Evolutionary conservation across 2,329 filamentous ascomycete genomes (phyloP), one percentile per base, ranked within the genome.

Genomic region (Fusarium tricinctum): DNA sequence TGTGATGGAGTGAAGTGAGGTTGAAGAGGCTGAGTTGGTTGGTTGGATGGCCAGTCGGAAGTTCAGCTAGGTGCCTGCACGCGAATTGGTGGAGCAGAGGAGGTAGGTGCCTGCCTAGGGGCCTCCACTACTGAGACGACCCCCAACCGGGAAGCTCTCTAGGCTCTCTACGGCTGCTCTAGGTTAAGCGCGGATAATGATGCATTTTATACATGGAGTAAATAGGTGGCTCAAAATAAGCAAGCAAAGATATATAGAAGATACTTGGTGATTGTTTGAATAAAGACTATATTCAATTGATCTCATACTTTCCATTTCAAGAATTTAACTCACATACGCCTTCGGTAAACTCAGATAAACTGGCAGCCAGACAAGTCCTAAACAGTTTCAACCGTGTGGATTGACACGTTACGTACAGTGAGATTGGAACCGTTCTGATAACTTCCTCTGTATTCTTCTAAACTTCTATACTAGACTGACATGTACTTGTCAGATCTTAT

Each of bases 11-110:
- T 58, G 63, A 69, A 61, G 63, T 62, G 71, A 74, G 64, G 69
- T 74, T 70, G 64, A 73, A 74, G 73, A 75, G 73, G 67, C 72
- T 75, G 70, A 75, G 73, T 72, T 71, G 66, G 66, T 61, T 68
- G 63, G 68, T 56, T 62, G 43, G 39, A 58, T 61, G 42, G 54
- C 59, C 48, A 67, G 52, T 40, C 52, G 59, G 60, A 60, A 63
- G 68, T 72, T 70, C 54, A 50, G 72, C 70, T 68, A 30, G 9
- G 28, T 40, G 45, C 42, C 58, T 40, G 52, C 47, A 61, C 66
- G 65, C 71, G 69, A 72, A 42, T 63, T 66, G 43, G 67, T 70
- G 68, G 64, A 46, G 26, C 60, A 38, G 45, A 19, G 14, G 17
- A 35, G 14, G 32, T 35, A 35, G 15, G 32, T 35, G 15, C 32